phyloP scores from a whole-genome alignment of 768 basidiomycete species.

The Kwoniella heveanensis region DNA sequence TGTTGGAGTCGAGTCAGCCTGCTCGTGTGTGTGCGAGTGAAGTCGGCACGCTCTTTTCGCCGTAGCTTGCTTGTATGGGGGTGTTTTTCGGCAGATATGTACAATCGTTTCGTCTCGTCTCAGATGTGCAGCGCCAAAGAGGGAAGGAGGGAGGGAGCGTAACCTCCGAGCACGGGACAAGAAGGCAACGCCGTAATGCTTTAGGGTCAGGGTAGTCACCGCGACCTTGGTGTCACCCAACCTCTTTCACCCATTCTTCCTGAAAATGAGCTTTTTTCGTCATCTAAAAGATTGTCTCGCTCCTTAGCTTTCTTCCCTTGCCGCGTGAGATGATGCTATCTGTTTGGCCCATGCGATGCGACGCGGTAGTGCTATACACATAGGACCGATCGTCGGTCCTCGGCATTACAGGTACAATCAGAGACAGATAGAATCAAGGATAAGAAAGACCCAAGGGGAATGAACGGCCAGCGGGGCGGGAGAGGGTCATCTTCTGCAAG shows the following conservation, averaged over 20 bases:
- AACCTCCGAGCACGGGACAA: background rate
- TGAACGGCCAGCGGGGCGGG: background rate
- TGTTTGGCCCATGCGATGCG: too few relatives aligned
- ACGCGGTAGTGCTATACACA: too few relatives aligned
- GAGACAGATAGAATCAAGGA: background rate
- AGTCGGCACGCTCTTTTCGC: too few relatives aligned
- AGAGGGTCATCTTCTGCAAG: background rate
- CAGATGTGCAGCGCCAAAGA: background rate
- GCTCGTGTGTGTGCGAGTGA: too few relatives aligned
- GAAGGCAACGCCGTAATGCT: background rate
- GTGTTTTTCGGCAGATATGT: too few relatives aligned
- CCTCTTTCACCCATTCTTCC: background rate
- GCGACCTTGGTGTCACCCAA: too few relatives aligned
- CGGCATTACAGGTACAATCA: background rate
- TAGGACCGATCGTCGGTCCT: background rate
- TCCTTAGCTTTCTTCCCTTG: background rate
- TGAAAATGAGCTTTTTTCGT: background rate
- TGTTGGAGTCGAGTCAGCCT: too few relatives aligned
- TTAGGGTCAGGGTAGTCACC: conserved; percentile 2
- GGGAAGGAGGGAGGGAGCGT: background rate
- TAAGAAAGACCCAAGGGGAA: too few relatives aligned
- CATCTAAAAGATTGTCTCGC: background rate
- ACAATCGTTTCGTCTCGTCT: background rate
- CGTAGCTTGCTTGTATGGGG: too few relatives aligned
- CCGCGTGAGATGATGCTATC: too few relatives aligned